Evolutionary conservation across 208 protist species (phyloP), one percentile per base, ranked within the genome.

Genomic region (Phytomonas sp.): DNA sequence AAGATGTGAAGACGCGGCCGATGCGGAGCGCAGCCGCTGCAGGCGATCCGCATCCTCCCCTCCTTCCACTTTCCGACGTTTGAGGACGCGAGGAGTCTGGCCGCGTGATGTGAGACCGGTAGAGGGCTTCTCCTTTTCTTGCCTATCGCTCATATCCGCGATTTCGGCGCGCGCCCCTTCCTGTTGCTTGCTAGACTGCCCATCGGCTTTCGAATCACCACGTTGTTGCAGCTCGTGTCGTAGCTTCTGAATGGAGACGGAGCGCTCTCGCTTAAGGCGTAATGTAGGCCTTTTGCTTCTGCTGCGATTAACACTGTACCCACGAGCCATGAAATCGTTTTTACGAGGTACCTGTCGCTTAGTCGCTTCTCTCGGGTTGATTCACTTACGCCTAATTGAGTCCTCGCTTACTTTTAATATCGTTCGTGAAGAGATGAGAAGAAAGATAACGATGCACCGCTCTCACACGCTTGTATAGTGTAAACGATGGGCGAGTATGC

Each of bases 221-320:
- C 9, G 66, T 60, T 28, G 70, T 60, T 83, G 63, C 64, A 82
- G 61, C 61, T 74, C 75, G 40, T 70, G 76, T 68, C 69, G 72
- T 20, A 86, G 75, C 6, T 70, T 79, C 59, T 80, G 71, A 40
- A 90, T 74, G 4, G 81, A 87, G 60, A 77, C 77, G 37, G 79
- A 80, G 62, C 84, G 84, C 43, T 79, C 74, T 17, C 89, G 82
- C 80, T 95, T 95, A 70, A 81, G 75, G 28, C 81, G 70, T 37
- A 89, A 80, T 64, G 89, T 93, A 5, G 85, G 85, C 8, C 89
- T 78, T n/a, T 76, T 74, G 75, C 83, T 95, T 71, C 83, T 90
- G 72, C 83, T 87, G 63, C 89, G 86, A 67, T 71, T 88, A 33
- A 81, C 85, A 68, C 85, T 90, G 75, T 95, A 95, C 59, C 89